Conservation (phyloP, 257 asterid species). For the Apocynum venetum region DNA sequence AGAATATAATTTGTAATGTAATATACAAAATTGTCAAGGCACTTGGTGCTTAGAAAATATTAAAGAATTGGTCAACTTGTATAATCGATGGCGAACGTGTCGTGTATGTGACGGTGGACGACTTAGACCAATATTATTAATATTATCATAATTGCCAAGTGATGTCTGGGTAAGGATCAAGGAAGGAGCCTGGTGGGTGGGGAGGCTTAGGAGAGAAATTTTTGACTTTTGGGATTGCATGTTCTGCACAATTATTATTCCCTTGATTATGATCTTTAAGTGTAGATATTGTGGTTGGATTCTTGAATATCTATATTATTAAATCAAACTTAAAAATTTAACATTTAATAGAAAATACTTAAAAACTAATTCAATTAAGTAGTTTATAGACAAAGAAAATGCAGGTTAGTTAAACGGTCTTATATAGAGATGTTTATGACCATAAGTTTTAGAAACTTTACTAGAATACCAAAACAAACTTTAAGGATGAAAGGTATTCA, state of each 20-base stretch:
- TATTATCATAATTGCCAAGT: neutral
- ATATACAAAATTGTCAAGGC: neutral
- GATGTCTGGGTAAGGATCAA: neutral
- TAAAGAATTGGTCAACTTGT: constrained; percentile 19
- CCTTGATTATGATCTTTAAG: neutral
- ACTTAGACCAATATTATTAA: neutral
- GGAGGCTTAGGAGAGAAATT: neutral
- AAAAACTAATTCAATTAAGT: too few species aligned
- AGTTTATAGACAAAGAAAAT: too few species aligned
- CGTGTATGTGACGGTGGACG: constrained; percentile 26
- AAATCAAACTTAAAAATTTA: neutral
- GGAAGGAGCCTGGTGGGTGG: neutral
- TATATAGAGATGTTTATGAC: too few species aligned
- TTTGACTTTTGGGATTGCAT: constrained; percentile 17
- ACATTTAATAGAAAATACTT: too few species aligned
- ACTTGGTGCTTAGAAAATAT: neutral
- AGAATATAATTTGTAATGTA: neutral
- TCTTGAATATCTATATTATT: neutral
- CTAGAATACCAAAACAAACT: too few species aligned
- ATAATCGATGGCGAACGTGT: constrained; percentile 15
- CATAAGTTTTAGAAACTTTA: too few species aligned
- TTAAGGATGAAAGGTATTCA: too few species aligned
- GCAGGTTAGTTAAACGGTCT: too few species aligned
- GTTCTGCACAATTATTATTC: neutral
- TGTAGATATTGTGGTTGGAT: constrained; percentile 9